Base-by-base conservation (phyloP, 768 basidiomycete species). In the Phlegmacium glaucopus region DNA sequence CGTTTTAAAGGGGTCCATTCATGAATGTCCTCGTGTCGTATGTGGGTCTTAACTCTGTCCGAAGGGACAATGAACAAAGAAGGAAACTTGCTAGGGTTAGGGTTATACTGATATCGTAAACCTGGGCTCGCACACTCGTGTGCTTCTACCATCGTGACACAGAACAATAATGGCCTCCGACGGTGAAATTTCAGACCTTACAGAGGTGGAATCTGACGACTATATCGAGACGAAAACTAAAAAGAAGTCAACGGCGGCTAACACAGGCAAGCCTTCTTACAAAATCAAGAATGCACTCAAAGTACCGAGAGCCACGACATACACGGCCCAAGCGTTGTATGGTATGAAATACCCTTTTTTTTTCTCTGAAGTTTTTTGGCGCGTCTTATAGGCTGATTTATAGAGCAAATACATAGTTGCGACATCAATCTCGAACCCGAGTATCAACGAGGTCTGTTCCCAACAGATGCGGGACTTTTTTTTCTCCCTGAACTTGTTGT, bases 391-490 rank as follows among this genome's bases (percentile, higher is more conserved):
- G 37, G 12, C 28, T 37, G 12, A n/a, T 22, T 22, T 3, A 22
- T 43, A 87, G 87, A 87, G 44, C 84, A 88, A 61, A 77, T 89
- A 28, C 63, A 74, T 42, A 69, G 64, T n/a, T 68, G 68, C 2
- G 83, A 87, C 45, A 85, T 91, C 42, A 71, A 86, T 56, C 64
- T 89, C 7, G 80, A 88, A 36, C 83, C 87, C 0, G 89, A 88
- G 32, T 90, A 90, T 58, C 88, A 90, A 58, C 78, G 87, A 59
- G 87, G 84, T 82, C 62, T 29, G 36, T 55, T 15, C 27, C n/a
- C n/a, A n/a, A 32, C 13, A 13, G 8, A 32, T 32, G 30, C 30
- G n/a, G n/a, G 22, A 22, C 22, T n/a, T 36, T 47, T 6, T 39
- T 9, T 16, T 16, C 28, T 35, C 6, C 9, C 15, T 34, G 15